Percentiles rank a stretch among this genome's conserved stretches.
Evolutionary conservation across 441 rosid species (phyloP).

Genomic region (Populus trichocarpa): DNA sequence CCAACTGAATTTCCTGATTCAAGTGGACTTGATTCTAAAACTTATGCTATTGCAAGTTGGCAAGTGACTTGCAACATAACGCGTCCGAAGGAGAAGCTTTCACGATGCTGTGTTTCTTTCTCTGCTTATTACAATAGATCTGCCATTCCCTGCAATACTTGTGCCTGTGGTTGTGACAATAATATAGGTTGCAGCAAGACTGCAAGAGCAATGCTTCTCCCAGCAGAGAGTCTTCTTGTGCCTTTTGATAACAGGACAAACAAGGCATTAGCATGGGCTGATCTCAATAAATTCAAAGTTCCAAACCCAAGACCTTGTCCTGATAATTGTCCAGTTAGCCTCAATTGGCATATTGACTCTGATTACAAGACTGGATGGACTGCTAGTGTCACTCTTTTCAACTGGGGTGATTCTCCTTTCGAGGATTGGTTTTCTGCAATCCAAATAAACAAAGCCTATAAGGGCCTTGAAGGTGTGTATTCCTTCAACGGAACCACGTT

Average conservation of each 20-base stretch:
- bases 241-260: constrained; percentile 66
- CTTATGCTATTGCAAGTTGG: constrained; percentile 68
- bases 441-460: constrained; percentile 50
- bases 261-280: constrained; percentile 77
- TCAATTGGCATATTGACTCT: constrained; percentile 83
- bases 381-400: constrained; percentile 66
- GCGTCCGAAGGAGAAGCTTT: constrained; percentile 43
- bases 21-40: constrained; percentile 52
- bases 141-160: constrained; percentile 74
- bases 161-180: constrained; percentile 78
- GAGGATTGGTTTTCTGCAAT: constrained; percentile 76
- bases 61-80: constrained; percentile 76
- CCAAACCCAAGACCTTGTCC: constrained; percentile 78
- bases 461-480: constrained; percentile 61
- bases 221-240: constrained; percentile 64
- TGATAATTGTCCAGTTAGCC: constrained; percentile 80
- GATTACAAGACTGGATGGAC: constrained; percentile 75
- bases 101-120: constrained; percentile 83
- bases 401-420: constrained; percentile 55
- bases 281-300: constrained; percentile 33
- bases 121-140: constrained; percentile 84
- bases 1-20: constrained; percentile 68
- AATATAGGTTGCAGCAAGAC: constrained; percentile 37
- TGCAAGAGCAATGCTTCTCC: constrained; percentile 54
- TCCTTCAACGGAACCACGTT: constrained; percentile 76